A percentile compares a stretch with the other conserved stretches of the same genome.
phyloP scores from a whole-genome alignment of 805 yeast genomes.

The Yamadazyma sp. region DNA sequence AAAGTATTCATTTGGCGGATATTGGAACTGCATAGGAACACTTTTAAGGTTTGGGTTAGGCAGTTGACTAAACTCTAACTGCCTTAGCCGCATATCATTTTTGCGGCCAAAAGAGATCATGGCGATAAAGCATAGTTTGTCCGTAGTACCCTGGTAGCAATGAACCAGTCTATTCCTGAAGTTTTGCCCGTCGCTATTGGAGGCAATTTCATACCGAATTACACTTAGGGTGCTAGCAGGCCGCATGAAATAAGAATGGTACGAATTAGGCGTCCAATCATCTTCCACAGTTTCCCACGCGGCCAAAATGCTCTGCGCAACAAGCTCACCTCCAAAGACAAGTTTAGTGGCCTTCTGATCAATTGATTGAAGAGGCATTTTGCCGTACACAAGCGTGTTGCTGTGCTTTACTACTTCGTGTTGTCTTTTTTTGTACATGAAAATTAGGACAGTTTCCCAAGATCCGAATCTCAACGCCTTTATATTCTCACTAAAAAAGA shows the following conservation, averaged over 20 bases:
- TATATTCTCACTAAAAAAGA: slow-evolving; percentile 4
- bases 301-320: slow-evolving; percentile 38
- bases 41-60: slow-evolving; percentile 19
- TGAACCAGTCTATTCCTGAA: slow-evolving; percentile 35
- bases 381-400: slow-evolving; percentile 16
- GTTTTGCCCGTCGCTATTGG: slow-evolving; percentile 33
- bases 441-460: too few species aligned
- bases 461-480: neutral
- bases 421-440: slow-evolving; percentile 16
- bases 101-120: slow-evolving; percentile 35
- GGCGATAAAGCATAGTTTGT: slow-evolving; percentile 31
- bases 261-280: slow-evolving; percentile 38
- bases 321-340: slow-evolving; percentile 41
- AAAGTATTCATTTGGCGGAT: slow-evolving; percentile 26
- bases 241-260: slow-evolving; percentile 40
- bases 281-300: slow-evolving; percentile 32
- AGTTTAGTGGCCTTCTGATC: slow-evolving; percentile 28
- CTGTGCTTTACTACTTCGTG: slow-evolving; percentile 15
- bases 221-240: slow-evolving; percentile 30
- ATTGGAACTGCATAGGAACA: slow-evolving; percentile 34
- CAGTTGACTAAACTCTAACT: slow-evolving; percentile 15
- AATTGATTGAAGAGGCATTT: slow-evolving; percentile 21
- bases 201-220: slow-evolving; percentile 32
- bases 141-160: slow-evolving; percentile 30
- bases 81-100: slow-evolving; percentile 23